Base-by-base conservation (phyloP, 257 asterid species). In the Coffea canephora region DNA sequence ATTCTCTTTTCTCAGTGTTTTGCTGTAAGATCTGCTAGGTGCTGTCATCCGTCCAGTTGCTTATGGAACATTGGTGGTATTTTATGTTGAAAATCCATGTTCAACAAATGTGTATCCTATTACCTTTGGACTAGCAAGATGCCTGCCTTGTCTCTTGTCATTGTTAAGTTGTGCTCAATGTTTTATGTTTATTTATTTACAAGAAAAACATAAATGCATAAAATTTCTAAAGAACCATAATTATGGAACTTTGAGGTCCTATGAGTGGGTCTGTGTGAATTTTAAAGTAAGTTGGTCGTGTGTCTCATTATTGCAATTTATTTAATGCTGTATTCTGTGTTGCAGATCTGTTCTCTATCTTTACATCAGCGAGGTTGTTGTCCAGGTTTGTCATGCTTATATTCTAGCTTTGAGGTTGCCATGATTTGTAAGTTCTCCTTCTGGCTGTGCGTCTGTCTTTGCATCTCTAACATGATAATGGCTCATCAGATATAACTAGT, bases 291-390 rank as follows among this genome's bases (percentile, higher is more conserved):
- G 36, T 31, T 57, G 6, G 64, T 21, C 8, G 16, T 61, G 16
- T 54, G 52, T 25, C 67, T 23, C n/a, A 25, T 59, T 14, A 27
- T 71, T 34, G 61, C 27, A 21, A 39, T 39, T 39, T 39, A 55
- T 21, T 45, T 50, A 34, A 69, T 61, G 55, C 39, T 64, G 48
- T 64, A 71, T 62, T 73, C 57, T 70, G 25, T 52, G 59, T 50
- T 84, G 90, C 97, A 96, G 99, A 91, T 91, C 89, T 72, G 83
- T 88, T 49, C 87, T 95, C 74, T 84, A 88, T 87, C 70, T 90
- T 85, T 91, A 91, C 73, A 81, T 84, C 85, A 90, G 98, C 77
- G 98, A 89, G 87, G 93, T 95, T 83, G 87, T 84, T 81, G 91
- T 82, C 89, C 96, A 93, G 98, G 98, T 95, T 70, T 59, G 87